phyloP scores from a whole-genome alignment of 352 stramenopile species.

The Phytophthora tentaculata region DNA sequence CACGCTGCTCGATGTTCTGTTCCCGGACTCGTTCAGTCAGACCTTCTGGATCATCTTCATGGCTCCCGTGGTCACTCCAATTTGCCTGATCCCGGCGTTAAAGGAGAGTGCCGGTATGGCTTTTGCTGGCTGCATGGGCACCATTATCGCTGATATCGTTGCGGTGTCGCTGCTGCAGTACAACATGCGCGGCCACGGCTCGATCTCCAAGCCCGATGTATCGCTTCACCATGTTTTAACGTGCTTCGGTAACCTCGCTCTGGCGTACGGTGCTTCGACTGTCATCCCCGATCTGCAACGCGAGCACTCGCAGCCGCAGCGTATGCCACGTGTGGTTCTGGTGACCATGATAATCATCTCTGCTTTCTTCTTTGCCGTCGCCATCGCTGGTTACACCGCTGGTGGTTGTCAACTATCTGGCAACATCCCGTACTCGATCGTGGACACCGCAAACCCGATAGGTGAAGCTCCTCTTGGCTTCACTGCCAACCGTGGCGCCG shows the following conservation, averaged over 20 bases:
- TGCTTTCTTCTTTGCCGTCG: slow-evolving; percentile 24
- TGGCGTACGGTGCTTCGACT: slow-evolving; percentile 26
- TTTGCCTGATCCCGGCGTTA: slow-evolving; percentile 26
- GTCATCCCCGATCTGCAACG: slow-evolving; percentile 29
- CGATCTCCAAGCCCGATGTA: slow-evolving; percentile 19
- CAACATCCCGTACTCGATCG: slow-evolving; percentile 35
- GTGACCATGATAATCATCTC: slow-evolving; percentile 28
- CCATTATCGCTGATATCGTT: slow-evolving; percentile 30
- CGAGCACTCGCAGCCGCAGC: slow-evolving; percentile 21
- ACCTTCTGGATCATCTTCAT: slow-evolving; percentile 40
- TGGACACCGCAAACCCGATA: slow-evolving; percentile 22
- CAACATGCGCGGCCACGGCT: slow-evolving; percentile 27
- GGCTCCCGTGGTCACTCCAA: slow-evolving; percentile 23
- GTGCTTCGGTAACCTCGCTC: slow-evolving; percentile 28
- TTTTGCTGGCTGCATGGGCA: slow-evolving; percentile 25
- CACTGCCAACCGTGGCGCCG: slow-evolving; percentile 25
- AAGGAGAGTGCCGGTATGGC: slow-evolving; percentile 26
- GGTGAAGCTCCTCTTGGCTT: slow-evolving; percentile 24
- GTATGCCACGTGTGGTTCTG: slow-evolving; percentile 28
- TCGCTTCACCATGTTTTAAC: slow-evolving; percentile 26
- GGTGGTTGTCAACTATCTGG: slow-evolving; percentile 28
- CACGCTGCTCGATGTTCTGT: slow-evolving; percentile 27
- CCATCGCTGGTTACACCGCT: slow-evolving; percentile 22
- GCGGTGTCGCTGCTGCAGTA: slow-evolving; percentile 25
- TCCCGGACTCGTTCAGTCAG: slow-evolving; percentile 30